A percentile compares a stretch with the other conserved stretches of the same genome.
Conservation (phyloP, 2,329 filamentous ascomycete species). For the Cercospora sojina region DNA sequence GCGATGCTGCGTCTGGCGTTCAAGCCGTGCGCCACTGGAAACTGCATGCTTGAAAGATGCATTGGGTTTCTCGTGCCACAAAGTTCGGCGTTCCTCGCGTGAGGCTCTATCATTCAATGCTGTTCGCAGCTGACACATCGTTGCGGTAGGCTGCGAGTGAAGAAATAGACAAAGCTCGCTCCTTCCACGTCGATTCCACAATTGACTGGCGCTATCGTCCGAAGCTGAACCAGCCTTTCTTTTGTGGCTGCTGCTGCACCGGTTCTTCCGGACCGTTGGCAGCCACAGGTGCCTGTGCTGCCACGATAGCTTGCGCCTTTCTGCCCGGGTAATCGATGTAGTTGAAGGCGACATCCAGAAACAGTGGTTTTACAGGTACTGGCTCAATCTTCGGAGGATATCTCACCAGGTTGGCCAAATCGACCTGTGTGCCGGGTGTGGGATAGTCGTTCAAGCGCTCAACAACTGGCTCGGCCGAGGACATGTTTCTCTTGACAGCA, state of each 20-base stretch:
- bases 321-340: slow-evolving; percentile 88
- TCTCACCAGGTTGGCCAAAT: slow-evolving; percentile 76
- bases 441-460: slow-evolving; percentile 77
- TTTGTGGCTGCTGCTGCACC: slow-evolving; percentile 44
- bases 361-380: slow-evolving; percentile 89
- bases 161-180: neutral
- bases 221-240: slow-evolving; percentile 55
- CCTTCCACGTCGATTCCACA: neutral
- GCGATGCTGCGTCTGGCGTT: neutral
- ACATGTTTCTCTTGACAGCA: slow-evolving; percentile 47
- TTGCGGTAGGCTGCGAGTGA: neutral
- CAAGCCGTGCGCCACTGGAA: neutral
- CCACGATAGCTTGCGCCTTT: slow-evolving; percentile 29
- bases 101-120: neutral
- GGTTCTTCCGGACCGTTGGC: slow-evolving; percentile 28
- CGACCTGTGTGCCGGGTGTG: slow-evolving; percentile 56
- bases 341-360: slow-evolving; percentile 96
- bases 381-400: slow-evolving; percentile 82
- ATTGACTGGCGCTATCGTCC: slow-evolving; percentile 40
- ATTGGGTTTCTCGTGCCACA: neutral
- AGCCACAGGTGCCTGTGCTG: slow-evolving; percentile 29
- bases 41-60: neutral
- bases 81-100: neutral
- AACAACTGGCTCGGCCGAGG: slow-evolving; percentile 61
- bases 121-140: neutral